Conservation (phyloP, 345 rosid species). For the Geranium rotundifolium region DNA sequence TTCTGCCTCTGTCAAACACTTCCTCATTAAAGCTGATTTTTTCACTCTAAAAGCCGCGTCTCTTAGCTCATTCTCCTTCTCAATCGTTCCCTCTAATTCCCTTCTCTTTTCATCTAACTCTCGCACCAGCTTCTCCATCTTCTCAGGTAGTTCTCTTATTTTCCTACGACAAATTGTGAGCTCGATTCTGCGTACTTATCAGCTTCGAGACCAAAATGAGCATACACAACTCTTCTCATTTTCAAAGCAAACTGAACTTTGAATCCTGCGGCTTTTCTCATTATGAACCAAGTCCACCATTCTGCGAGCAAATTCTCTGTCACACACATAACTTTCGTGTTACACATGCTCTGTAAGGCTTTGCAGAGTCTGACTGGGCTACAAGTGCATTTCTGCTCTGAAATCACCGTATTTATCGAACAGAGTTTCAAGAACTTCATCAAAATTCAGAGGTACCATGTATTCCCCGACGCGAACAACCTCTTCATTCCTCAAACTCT, state of each 20-base stretch:
- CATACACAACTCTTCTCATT: too few species aligned
- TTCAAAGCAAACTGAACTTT: background rate
- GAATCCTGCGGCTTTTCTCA: background rate
- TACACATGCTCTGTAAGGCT: background rate
- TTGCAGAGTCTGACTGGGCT: background rate
- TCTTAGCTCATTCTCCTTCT: background rate
- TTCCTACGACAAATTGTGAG: background rate
- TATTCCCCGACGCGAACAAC: background rate
- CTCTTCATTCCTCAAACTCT: background rate
- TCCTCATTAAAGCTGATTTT: background rate
- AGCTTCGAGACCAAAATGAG: too few species aligned
- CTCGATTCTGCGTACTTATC: background rate
- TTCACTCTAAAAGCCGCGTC: background rate
- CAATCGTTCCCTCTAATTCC: background rate
- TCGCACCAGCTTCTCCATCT: background rate
- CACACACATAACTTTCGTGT: background rate
- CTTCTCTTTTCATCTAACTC: too few species aligned
- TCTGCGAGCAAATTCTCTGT: background rate
- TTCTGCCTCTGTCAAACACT: background rate
- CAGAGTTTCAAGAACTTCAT: background rate
- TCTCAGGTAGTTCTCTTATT: background rate
- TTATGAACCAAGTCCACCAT: background rate
- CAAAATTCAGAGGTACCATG: background rate
- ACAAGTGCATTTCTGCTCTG: background rate
- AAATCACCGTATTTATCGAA: background rate